These are phyloP conservation scores for Trichoderma guizhouense DNA, from an alignment of 2,329 filamentous ascomycete species.

Conservation along the genomic window DNA sequence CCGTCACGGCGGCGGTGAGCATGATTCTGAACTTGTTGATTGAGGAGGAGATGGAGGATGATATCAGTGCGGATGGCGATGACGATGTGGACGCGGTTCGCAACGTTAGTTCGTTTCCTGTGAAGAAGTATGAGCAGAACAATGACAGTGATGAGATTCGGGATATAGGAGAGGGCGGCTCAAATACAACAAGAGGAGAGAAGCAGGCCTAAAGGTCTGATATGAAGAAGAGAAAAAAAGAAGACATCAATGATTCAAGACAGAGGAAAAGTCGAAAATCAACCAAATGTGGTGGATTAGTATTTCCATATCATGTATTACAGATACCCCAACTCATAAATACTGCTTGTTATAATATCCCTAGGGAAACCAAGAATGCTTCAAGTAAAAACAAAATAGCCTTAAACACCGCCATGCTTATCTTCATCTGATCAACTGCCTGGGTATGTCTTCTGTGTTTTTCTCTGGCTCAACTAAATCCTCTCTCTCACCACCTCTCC, in stretches of 20 bases:
- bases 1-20: constrained; percentile 69
- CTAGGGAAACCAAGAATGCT: not conserved
- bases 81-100: constrained; percentile 17
- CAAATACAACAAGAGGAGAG: not conserved
- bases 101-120: constrained; percentile 14
- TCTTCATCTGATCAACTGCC: not conserved
- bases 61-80: constrained; percentile 25
- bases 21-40: constrained; percentile 71
- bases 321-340: not conserved
- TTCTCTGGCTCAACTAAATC: not conserved
- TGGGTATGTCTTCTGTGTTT: constrained; percentile 11
- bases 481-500: not conserved
- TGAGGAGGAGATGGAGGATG: constrained; percentile 71
- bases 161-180: not conserved
- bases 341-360: not conserved
- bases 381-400: not conserved
- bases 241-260: not conserved
- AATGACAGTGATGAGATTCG: constrained; percentile 20
- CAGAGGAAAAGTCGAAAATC: not conserved
- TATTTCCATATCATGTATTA: not conserved
- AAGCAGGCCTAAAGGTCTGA: constrained; percentile 3
- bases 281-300: not conserved
- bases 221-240: not conserved
- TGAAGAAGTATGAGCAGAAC: constrained; percentile 25
- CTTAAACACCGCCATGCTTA: not conserved